Conservation (phyloP, 768 basidiomycete species). For the Suillus fuscotomentosus region DNA sequence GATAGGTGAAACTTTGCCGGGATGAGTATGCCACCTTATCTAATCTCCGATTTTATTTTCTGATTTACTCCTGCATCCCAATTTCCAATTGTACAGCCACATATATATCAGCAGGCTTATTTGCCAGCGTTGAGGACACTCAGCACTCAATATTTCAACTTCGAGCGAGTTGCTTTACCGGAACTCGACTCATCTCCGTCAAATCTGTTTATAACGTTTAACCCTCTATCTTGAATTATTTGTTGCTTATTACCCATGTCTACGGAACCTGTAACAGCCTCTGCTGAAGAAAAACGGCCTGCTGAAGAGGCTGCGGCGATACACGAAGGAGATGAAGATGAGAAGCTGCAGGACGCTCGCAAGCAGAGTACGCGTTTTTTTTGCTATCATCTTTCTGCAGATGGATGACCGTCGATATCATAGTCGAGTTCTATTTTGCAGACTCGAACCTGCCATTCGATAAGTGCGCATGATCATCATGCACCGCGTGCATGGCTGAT, state of each 20-base stretch:
- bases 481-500: not conserved
- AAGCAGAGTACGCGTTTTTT: conserved; percentile 48
- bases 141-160: not conserved
- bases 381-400: not conserved
- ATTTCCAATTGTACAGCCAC: not conserved
- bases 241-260: conserved; percentile 20
- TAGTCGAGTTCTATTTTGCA: conserved; percentile 96
- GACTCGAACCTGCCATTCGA: conserved; percentile 95
- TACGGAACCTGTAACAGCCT: conserved; percentile 9
- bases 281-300: conserved; percentile 9
- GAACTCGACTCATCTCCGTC: not conserved
- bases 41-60: not conserved
- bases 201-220: not conserved
- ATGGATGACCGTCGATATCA: not conserved
- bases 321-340: conserved; percentile 36
- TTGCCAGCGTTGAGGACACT: not conserved
- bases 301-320: conserved; percentile 18
- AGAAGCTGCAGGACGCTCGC: conserved; percentile 46
- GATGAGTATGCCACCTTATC: not conserved
- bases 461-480: conserved; percentile 45
- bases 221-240: conserved; percentile 1
- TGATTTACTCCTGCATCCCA: not conserved
- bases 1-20: no score
- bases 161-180: not conserved
- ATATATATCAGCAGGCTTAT: not conserved